Conservation (phyloP, 139 green algal species). For the Chlamydomonas schloesseri region DNA sequence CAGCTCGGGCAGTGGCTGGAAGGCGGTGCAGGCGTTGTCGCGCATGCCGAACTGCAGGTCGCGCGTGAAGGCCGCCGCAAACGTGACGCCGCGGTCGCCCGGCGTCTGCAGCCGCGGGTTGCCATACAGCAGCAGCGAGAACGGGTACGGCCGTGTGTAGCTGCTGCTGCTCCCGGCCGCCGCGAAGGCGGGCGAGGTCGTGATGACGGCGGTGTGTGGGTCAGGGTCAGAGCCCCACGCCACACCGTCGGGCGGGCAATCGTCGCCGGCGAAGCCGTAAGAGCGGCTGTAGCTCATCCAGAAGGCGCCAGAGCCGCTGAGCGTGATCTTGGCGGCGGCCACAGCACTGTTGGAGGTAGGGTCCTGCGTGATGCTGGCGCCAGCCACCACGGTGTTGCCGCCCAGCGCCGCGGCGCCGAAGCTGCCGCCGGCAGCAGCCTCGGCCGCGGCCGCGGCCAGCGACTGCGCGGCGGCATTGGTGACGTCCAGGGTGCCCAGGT, state of each 20-base stretch:
- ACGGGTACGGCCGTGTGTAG: background rate
- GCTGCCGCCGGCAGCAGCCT: too few species aligned
- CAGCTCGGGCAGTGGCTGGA: constrained; percentile 11
- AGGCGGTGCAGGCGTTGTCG: constrained; percentile 25
- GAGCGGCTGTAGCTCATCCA: constrained; percentile 17
- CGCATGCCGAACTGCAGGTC: background rate
- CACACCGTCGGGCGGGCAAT: background rate
- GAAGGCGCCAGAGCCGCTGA: background rate
- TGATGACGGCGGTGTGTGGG: too few species aligned
- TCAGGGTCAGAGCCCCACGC: background rate
- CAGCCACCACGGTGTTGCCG: background rate
- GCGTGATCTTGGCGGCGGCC: background rate
- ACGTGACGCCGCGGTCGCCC: background rate
- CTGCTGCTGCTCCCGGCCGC: too few species aligned
- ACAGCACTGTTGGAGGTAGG: background rate
- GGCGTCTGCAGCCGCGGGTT: constrained; percentile 9
- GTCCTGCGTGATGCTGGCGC: background rate
- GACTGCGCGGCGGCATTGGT: background rate
- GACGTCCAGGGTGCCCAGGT: background rate
- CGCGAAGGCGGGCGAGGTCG: too few species aligned
- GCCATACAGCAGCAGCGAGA: constrained; percentile 30
- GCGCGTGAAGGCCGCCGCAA: background rate
- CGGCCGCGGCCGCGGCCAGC: background rate
- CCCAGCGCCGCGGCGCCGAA: background rate
- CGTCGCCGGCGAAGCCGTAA: constrained; percentile 16